Evolutionary conservation across 495 filamentous ascomycete genomes (phyloP), one percentile per base, ranked within the genome.

Genomic region (Penicillium waksmanii): DNA sequence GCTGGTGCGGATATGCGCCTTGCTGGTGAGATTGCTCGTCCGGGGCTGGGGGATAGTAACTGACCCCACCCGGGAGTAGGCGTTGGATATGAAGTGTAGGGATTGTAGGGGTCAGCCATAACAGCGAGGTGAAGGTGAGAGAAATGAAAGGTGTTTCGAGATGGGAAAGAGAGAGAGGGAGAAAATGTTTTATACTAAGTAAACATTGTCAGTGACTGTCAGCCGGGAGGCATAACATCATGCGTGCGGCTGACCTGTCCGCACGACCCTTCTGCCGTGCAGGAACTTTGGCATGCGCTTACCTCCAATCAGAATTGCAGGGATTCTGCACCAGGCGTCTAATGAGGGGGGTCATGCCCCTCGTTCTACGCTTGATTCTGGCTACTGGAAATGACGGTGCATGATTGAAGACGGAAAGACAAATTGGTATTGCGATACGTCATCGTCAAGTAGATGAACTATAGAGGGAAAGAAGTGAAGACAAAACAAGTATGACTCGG

Each of bases 31-130:
- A 7, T n/a, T 70, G 67, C 21, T 64, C 57, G 10, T 68, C 63
- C 17, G 66, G 61, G 21, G 64, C 63, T 21, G 66, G 61, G 25
- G 65, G 68, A 50, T 69, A 70, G 58, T 76, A 69, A 46, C 69
- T 51, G 44, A 70, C 66, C 27, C 61, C 70, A 23, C 68, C 68
- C 62, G 8, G 68, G 68, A 6, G 65, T 58, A 18, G 65, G 62
- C 18, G 70, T 62, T 36, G 61, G 49, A 44, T 70, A 72, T 31
- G 63, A 60, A 46, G 67, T 53, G 50, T 74, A 77, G 13, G 70
- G 78, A 72, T 81, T 74, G 70, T 83, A 83, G 17, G 77, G 77
- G 49, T 78, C 80, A 7, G 78, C 81, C 80, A 83, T 82, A 52
- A 46, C 64, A 34, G 25, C n/a, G 43, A 49, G 21, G 27, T 25